These are phyloP conservation scores for Echites panduratus DNA, from an alignment of 257 asterid genomes.

Conservation along the genomic window DNA sequence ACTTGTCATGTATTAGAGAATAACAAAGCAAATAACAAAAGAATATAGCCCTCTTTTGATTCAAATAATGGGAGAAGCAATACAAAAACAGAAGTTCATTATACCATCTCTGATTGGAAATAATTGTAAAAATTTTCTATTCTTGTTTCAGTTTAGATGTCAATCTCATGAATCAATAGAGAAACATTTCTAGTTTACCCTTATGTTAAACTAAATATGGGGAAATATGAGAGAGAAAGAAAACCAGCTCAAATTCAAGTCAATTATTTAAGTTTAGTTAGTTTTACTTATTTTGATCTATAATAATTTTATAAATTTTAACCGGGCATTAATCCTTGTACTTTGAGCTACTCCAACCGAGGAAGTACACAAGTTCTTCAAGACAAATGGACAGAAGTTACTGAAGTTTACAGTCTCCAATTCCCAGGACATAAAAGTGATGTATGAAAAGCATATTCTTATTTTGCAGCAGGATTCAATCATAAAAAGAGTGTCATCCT, in stretches of 20 bases:
- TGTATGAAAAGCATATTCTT: background rate
- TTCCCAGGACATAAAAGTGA: background rate
- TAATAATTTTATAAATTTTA: too few species aligned
- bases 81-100: background rate
- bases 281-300: too few species aligned
- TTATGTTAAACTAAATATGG: background rate
- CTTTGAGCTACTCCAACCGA: background rate
- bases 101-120: background rate
- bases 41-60: background rate
- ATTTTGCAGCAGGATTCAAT: background rate
- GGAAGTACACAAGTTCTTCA: slow-evolving; percentile 6
- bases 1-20: background rate
- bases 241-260: too few species aligned
- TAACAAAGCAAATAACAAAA: too few species aligned
- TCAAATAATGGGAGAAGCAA: background rate
- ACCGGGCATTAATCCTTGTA: too few species aligned
- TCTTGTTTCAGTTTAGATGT: background rate
- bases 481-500: background rate
- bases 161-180: background rate
- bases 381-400: background rate
- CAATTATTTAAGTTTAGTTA: background rate
- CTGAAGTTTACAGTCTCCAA: background rate
- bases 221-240: background rate
- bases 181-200: background rate
- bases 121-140: too few species aligned